A percentile compares a stretch with the other conserved stretches of the same genome.
Conservation (phyloP, 306 rosid species). For the Ceratonia siliqua region DNA sequence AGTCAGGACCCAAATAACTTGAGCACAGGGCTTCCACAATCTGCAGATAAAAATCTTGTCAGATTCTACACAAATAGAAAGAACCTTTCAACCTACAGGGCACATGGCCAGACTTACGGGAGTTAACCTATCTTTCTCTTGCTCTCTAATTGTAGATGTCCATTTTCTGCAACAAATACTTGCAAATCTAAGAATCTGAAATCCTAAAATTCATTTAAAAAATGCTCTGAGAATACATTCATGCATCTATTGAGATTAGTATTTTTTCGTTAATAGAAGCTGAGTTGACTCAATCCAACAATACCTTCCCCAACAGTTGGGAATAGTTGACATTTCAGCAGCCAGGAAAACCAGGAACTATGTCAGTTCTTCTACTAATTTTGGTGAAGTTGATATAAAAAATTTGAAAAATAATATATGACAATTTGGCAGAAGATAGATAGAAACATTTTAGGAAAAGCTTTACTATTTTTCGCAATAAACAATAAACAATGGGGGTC, state of each 20-base stretch:
- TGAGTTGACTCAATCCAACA: not conserved
- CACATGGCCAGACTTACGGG: slow-evolving; percentile 65
- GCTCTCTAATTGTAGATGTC: slow-evolving; percentile 77
- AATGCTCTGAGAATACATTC: not conserved
- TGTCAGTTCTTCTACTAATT: not conserved
- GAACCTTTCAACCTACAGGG: not conserved
- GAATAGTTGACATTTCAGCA: not conserved
- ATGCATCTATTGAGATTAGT: no score
- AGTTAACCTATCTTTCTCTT: slow-evolving; percentile 78
- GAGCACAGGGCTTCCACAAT: slow-evolving; percentile 86
- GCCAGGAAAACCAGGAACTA: not conserved
- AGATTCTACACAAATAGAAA: slow-evolving; percentile 30
- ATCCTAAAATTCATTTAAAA: slow-evolving; percentile 13
- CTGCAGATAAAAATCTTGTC: slow-evolving; percentile 50
- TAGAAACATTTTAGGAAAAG: not conserved
- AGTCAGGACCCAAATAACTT: slow-evolving; percentile 93
- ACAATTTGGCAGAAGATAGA: not conserved
- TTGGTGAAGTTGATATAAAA: not conserved
- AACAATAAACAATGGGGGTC: not conserved
- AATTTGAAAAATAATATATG: not conserved
- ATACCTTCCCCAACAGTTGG: not conserved
- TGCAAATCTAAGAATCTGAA: slow-evolving; percentile 30
- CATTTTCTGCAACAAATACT: slow-evolving; percentile 76
- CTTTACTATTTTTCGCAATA: not conserved
- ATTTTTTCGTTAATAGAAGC: no score